Percentiles rank a stretch among this genome's conserved stretches.
phyloP scores from a whole-genome alignment of 148 eudicot species.

The Dysphania ambrosioides region DNA sequence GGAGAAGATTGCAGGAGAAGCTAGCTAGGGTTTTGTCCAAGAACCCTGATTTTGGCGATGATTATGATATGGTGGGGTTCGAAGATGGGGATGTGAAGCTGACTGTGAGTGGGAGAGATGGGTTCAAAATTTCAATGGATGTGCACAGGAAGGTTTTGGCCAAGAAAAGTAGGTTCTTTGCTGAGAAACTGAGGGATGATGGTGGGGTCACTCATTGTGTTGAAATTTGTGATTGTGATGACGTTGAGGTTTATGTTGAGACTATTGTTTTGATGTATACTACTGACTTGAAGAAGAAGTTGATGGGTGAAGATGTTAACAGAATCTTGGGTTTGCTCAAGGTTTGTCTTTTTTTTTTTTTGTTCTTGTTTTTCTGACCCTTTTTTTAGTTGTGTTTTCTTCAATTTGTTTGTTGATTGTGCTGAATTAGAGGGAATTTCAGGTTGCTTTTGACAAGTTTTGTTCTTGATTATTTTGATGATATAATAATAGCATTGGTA shows the following conservation, averaged over 20 bases:
- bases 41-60: slow-evolving; percentile 34
- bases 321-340: slow-evolving; percentile 67
- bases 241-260: slow-evolving; percentile 81
- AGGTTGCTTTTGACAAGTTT: too few relatives aligned
- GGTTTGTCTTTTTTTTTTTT: slow-evolving; percentile 34
- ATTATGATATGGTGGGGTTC: slow-evolving; percentile 31
- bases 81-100: slow-evolving; percentile 76
- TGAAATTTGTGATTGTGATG: slow-evolving; percentile 94
- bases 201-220: slow-evolving; percentile 53
- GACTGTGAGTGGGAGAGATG: slow-evolving; percentile 58
- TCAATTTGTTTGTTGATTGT: neutral
- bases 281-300: slow-evolving; percentile 57
- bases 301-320: slow-evolving; percentile 58
- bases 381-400: neutral
- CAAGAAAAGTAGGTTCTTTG: slow-evolving; percentile 64
- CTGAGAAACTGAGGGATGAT: slow-evolving; percentile 50
- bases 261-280: slow-evolving; percentile 73
- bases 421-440: neutral
- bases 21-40: slow-evolving; percentile 45
- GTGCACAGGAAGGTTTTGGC: slow-evolving; percentile 67
- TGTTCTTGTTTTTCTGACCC: neutral
- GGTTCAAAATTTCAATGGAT: slow-evolving; percentile 63
- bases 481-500: neutral
- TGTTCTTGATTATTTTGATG: too few relatives aligned
- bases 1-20: slow-evolving; percentile 43